Evolutionary conservation across 1,284 basidiomycete genomes (phyloP).

Genomic region (Coniferiporia sulphurascens): DNA sequence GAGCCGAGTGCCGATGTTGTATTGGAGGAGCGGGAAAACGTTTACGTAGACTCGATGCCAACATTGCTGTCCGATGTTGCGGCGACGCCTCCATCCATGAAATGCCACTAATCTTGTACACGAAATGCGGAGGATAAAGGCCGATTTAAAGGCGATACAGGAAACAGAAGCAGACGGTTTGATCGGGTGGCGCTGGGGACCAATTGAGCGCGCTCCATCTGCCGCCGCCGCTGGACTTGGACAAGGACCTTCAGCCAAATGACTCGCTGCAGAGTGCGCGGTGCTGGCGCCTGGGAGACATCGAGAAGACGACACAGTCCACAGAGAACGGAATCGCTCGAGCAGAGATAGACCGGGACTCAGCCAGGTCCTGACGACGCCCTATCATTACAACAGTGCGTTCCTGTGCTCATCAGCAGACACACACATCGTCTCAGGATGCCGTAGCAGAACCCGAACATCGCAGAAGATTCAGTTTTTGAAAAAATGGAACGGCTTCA

Average conservation of each 20-base stretch:
- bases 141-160: neutral
- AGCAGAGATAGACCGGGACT: neutral
- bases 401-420: too few relatives aligned
- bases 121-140: neutral
- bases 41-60: neutral
- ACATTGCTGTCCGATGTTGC: neutral
- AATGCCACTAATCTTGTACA: neutral
- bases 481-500: too few relatives aligned
- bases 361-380: neutral
- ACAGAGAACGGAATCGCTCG: neutral
- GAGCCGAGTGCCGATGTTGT: neutral
- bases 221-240: constrained; percentile 4
- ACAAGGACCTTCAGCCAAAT: neutral
- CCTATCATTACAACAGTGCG: too few relatives aligned
- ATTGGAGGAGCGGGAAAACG: neutral
- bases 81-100: neutral
- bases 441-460: too few relatives aligned
- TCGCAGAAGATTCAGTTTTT: too few relatives aligned
- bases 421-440: too few relatives aligned
- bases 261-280: neutral
- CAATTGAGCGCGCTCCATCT: neutral
- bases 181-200: constrained; percentile 9
- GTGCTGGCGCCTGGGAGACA: neutral
- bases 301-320: neutral
- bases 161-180: neutral